Base-by-base conservation (phyloP, 768 basidiomycete species). In the Leucosporidium scottii region DNA sequence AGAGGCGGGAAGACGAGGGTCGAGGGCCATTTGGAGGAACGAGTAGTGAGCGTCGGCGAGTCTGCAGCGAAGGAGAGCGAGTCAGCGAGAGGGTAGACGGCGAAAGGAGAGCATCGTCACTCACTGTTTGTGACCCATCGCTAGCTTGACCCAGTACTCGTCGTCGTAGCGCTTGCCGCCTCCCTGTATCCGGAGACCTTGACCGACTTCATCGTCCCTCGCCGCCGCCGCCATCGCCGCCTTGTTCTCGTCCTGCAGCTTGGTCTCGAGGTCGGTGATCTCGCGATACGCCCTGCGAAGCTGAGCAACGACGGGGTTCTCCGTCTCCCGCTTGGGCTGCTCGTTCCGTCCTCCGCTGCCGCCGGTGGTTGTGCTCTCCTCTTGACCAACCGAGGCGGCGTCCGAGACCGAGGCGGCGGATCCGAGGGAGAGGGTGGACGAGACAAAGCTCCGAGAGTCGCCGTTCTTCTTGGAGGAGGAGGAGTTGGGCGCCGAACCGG, bases 11-110 rank as follows among this genome's bases (percentile, higher is more conserved):
- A 94, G 87, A 15, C 85, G 85, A 1, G 93, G 91, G 3, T 93
- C 87, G 49, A 91, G 84, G 0, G 92, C 90, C 1, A 94, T 85
- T 49, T 86, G 83, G 62, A 99, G 84, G 31, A 99, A 84, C 67
- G 89, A 87, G 78, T 93, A 91, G 73, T 94, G 91, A 67, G 85
- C 84, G 73, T 98, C 93, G 0, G 90, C 91, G 8, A 97, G 84
- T 67, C 93, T 97, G 73, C n/a, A 6, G 31, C 49, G 27, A 87
- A 86, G 78, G 90, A 89, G 73, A 91, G 89, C 68, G 84, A 83
- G 72, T 97, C 92, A 0, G 90, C 90, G 55, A n/a, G 69, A 12
- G 3, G 9, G 49, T 69, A 36, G 72, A 58, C 61, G 66, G 6
- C 31, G n/a, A n/a, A 28, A 47, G 21, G 44, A 28, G 56, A 60